These are phyloP conservation scores for Tolypocladium tundrense DNA, from an alignment of 2,329 filamentous ascomycete genomes.

Conservation along the genomic window DNA sequence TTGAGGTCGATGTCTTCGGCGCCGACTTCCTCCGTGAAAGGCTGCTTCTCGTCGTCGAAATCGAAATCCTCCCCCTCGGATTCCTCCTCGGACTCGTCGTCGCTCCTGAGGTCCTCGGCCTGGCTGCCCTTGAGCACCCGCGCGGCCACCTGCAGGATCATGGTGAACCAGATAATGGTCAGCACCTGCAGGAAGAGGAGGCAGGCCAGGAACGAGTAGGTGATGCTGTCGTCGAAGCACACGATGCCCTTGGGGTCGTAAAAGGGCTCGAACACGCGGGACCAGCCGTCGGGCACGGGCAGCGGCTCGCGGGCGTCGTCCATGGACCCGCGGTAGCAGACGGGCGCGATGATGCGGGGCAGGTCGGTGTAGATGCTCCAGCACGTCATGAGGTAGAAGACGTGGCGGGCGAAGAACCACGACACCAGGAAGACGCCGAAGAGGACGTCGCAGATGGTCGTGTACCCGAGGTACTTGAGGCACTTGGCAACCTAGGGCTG, in stretches of 20 bases:
- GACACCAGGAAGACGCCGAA: slow-evolving; percentile 79
- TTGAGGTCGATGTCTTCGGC: not conserved
- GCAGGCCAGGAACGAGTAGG: slow-evolving; percentile 64
- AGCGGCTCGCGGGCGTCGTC: slow-evolving; percentile 45
- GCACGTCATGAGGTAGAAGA: slow-evolving; percentile 68
- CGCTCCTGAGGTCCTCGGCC: slow-evolving; percentile 80
- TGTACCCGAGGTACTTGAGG: slow-evolving; percentile 78
- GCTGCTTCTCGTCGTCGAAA: not conserved
- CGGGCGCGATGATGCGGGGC: slow-evolving; percentile 49
- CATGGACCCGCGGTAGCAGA: slow-evolving; percentile 59
- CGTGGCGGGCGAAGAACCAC: slow-evolving; percentile 77
- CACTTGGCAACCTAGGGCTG: slow-evolving; percentile 68
- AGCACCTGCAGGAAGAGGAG: slow-evolving; percentile 71
- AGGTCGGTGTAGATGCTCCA: slow-evolving; percentile 69
- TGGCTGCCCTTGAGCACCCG: slow-evolving; percentile 65
- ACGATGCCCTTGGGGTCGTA: slow-evolving; percentile 59
- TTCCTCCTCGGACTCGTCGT: slow-evolving; percentile 61
- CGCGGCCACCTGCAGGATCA: slow-evolving; percentile 75
- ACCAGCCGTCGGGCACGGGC: slow-evolving; percentile 35
- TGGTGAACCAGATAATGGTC: slow-evolving; percentile 77
- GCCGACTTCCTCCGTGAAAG: not conserved
- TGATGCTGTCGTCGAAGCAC: slow-evolving; percentile 70
- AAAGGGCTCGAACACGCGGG: slow-evolving; percentile 66
- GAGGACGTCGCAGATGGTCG: slow-evolving; percentile 65
- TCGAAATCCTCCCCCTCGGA: slow-evolving; percentile 6